A percentile compares a stretch with the other conserved stretches of the same genome.
phyloP scores from a whole-genome alignment of 2,329 filamentous ascomycete species.

The Aspergillus sp. region DNA sequence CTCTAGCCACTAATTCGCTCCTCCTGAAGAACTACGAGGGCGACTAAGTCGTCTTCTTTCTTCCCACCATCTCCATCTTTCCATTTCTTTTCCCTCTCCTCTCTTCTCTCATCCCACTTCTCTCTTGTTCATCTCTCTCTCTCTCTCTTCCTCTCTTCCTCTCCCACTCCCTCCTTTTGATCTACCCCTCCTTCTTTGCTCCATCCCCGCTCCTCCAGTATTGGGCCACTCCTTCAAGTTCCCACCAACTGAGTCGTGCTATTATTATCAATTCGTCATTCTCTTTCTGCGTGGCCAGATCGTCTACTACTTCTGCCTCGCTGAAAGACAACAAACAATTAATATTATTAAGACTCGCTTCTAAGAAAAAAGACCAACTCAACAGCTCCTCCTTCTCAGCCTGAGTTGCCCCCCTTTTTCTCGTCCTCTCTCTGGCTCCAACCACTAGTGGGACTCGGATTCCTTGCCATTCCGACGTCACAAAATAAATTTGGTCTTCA shows the following conservation, averaged over 20 bases:
- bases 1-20: background rate
- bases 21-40: slow-evolving; percentile 2
- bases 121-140: slow-evolving; percentile 4
- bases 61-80: slow-evolving; percentile 8
- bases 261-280: slow-evolving; percentile 32
- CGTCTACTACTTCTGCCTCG: slow-evolving; percentile 11
- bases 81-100: slow-evolving; percentile 12
- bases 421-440: slow-evolving; percentile 16
- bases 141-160: slow-evolving; percentile 8
- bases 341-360: slow-evolving; percentile 2
- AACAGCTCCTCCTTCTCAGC: slow-evolving; percentile 11
- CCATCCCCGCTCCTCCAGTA: slow-evolving; percentile 37
- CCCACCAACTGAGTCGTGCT: slow-evolving; percentile 27
- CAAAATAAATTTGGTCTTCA: slow-evolving; percentile 1
- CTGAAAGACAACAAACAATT: slow-evolving; percentile 7
- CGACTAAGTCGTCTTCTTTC: slow-evolving; percentile 10
- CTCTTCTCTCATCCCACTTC: slow-evolving; percentile 7
- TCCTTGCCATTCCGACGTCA: slow-evolving; percentile 12
- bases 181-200: slow-evolving; percentile 25
- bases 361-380: slow-evolving; percentile 14
- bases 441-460: slow-evolving; percentile 11
- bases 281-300: slow-evolving; percentile 28
- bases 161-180: slow-evolving; percentile 13
- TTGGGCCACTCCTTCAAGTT: slow-evolving; percentile 42
- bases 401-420: slow-evolving; percentile 14